These are phyloP conservation scores for Alnus glutinosa DNA, from an alignment of 306 rosid species.

Conservation along the genomic window DNA sequence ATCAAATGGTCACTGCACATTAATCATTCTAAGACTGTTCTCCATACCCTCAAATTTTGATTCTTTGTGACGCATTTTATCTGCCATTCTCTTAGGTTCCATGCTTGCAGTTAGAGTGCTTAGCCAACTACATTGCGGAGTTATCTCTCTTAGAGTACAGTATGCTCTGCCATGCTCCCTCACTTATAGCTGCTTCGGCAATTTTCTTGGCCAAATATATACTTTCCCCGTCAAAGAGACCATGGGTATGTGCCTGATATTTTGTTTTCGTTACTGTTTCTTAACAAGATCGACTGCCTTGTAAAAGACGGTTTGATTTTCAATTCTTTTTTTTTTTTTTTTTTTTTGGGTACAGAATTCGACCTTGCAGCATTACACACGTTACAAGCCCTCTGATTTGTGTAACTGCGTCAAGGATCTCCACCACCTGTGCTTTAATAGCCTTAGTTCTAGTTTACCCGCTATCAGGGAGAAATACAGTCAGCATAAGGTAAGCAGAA, in stretches of 20 bases:
- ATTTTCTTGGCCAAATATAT: slow-evolving; percentile 79
- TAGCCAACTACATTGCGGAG: slow-evolving; percentile 83
- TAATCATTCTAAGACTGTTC: not conserved
- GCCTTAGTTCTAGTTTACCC: slow-evolving; percentile 45
- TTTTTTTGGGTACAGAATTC: slow-evolving; percentile 39
- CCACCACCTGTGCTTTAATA: slow-evolving; percentile 47
- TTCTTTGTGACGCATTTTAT: not conserved
- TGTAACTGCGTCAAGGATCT: slow-evolving; percentile 43
- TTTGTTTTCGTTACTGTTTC: not conserved
- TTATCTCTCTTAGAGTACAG: slow-evolving; percentile 82
- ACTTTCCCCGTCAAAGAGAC: slow-evolving; percentile 66
- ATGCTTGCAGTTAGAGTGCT: slow-evolving; percentile 83
- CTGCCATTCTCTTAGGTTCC: slow-evolving; percentile 36
- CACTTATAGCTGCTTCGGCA: slow-evolving; percentile 81
- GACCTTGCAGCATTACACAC: slow-evolving; percentile 61
- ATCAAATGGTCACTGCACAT: not conserved
- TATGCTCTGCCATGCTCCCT: slow-evolving; percentile 85
- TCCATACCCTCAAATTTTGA: slow-evolving; percentile 3
- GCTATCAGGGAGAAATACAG: slow-evolving; percentile 63
- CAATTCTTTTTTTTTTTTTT: not conserved
- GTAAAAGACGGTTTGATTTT: slow-evolving; percentile 7
- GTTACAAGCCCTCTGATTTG: slow-evolving; percentile 47
- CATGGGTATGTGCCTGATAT: slow-evolving; percentile 64
- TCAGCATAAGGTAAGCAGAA: slow-evolving; percentile 50
- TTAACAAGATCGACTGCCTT: not conserved